Conservation (phyloP, 495 filamentous ascomycete genomes). For the Xylaria telfairii region DNA sequence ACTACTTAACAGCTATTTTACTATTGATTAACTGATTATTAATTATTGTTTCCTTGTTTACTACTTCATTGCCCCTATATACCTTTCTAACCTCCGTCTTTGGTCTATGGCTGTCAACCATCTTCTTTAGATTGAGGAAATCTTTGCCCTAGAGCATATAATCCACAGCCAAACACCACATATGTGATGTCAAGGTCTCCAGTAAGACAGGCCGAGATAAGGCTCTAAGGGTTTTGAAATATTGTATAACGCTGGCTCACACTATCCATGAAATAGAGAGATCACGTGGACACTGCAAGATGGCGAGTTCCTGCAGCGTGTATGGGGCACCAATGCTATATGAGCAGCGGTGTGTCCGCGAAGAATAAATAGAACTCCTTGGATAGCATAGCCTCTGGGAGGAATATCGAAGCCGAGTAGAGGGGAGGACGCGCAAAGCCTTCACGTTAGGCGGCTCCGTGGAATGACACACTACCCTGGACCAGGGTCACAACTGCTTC, state of each 20-base stretch:
- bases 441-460: too few relatives aligned
- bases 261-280: background rate
- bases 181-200: background rate
- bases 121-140: background rate
- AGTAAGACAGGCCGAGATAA: background rate
- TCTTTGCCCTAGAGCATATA: background rate
- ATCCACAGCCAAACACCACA: background rate
- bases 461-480: too few relatives aligned
- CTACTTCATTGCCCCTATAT: background rate
- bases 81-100: background rate
- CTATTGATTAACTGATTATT: too few relatives aligned
- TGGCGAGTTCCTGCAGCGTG: background rate
- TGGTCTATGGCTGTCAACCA: background rate
- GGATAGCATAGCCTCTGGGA: too few relatives aligned
- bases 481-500: too few relatives aligned
- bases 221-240: background rate
- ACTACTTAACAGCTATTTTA: too few relatives aligned
- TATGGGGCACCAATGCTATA: too few relatives aligned
- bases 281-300: background rate
- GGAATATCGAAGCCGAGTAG: too few relatives aligned
- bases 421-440: too few relatives aligned
- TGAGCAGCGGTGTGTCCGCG: too few relatives aligned
- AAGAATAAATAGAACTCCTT: too few relatives aligned
- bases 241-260: background rate
- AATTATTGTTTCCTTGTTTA: too few relatives aligned